A percentile compares a stretch with the other conserved stretches of the same genome.
Conservation (phyloP, 371 early-diverging fungal genomes). For the Mortierella sp. region DNA sequence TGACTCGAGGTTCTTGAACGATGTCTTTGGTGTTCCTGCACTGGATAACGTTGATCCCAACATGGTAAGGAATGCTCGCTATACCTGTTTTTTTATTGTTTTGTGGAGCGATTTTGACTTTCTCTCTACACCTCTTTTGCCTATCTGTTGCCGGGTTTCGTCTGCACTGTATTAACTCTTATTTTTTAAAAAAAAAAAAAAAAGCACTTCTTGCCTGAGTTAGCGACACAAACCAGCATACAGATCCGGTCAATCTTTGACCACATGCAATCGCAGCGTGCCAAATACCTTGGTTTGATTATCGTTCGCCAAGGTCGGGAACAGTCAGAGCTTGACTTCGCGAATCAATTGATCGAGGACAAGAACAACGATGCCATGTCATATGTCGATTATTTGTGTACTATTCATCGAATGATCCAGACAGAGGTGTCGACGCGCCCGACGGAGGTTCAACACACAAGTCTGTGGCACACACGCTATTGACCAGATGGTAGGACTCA, state of each 20-base stretch:
- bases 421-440: conserved; percentile 57
- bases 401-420: conserved; percentile 85
- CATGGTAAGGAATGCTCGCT: conserved; percentile 60
- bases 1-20: conserved; percentile 66
- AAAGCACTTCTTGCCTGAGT: conserved; percentile 62
- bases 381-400: conserved; percentile 90
- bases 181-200: background rate
- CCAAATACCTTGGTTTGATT: conserved; percentile 51
- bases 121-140: background rate
- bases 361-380: conserved; percentile 79
- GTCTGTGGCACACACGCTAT: too few species aligned
- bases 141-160: too few species aligned
- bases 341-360: conserved; percentile 74
- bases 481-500: too few species aligned
- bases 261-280: conserved; percentile 64
- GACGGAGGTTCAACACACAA: too few species aligned
- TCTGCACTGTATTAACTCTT: background rate
- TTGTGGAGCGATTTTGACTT: background rate
- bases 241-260: conserved; percentile 68
- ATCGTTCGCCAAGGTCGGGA: conserved; percentile 70
- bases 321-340: conserved; percentile 68
- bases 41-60: conserved; percentile 79
- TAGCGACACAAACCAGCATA: conserved; percentile 59
- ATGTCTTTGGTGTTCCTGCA: conserved; percentile 79
- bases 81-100: background rate